A percentile compares a stretch with the other conserved stretches of the same genome.
Evolutionary conservation across 2,329 filamentous ascomycete genomes (phyloP).

Genomic region (Sporothrix globosa): DNA sequence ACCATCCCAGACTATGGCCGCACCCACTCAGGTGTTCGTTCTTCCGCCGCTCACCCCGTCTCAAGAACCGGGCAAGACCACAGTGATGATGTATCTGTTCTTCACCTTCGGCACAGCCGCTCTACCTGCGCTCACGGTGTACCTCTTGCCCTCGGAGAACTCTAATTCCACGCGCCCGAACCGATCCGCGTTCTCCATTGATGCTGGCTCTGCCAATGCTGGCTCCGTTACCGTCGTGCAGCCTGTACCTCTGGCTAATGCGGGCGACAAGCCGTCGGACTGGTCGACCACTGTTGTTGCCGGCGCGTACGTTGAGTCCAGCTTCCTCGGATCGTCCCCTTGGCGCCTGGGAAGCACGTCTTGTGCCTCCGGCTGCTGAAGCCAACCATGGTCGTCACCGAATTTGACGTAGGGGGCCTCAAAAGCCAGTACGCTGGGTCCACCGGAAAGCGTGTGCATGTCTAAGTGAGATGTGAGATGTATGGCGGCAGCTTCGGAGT

Average conservation of each 20-base stretch:
- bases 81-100: background rate
- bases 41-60: conserved; percentile 36
- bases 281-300: conserved; percentile 41
- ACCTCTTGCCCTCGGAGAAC: conserved; percentile 8
- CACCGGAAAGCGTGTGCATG: conserved; percentile 39
- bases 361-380: conserved; percentile 41
- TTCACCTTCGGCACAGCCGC: background rate
- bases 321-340: conserved; percentile 35
- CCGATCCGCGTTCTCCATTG: too few relatives aligned
- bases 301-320: conserved; percentile 39
- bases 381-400: conserved; percentile 43
- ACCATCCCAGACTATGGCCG: conserved; percentile 36
- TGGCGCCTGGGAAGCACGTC: conserved; percentile 38
- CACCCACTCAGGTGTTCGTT: conserved; percentile 34
- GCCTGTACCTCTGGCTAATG: conserved; percentile 36
- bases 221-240: too few relatives aligned
- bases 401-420: conserved; percentile 42
- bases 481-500: background rate
- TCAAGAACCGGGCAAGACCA: conserved; percentile 32
- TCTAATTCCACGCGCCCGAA: conserved; percentile 30
- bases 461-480: conserved; percentile 2
- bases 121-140: background rate
- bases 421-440: conserved; percentile 41
- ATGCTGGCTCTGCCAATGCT: too few relatives aligned
- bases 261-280: conserved; percentile 37